Conservation (phyloP, 164 flowering plant genomes). For the Chimonanthus salicifolius region DNA sequence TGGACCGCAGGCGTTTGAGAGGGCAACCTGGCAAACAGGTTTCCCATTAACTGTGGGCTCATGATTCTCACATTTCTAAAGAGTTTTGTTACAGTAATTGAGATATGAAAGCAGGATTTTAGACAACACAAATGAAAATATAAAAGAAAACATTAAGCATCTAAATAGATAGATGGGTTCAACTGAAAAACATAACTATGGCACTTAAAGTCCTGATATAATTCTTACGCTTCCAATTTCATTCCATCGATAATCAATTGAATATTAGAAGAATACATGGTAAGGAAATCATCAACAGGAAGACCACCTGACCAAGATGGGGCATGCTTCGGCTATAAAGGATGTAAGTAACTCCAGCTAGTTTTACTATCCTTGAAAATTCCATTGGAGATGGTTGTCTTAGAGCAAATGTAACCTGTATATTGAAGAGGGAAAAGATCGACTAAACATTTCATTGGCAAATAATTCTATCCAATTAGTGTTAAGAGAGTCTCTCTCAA, state of each 20-base stretch:
- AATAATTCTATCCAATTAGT: not conserved
- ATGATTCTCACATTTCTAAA: no score
- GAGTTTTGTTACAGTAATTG: no score
- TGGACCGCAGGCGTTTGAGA: not conserved
- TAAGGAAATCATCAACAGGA: not conserved
- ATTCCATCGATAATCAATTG: no score
- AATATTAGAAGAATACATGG: not conserved
- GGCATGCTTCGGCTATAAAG: slow-evolving; percentile 33
- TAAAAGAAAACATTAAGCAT: no score
- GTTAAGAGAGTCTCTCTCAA: not conserved
- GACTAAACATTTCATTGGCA: not conserved
- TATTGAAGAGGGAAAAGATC: slow-evolving; percentile 2
- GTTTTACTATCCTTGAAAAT: slow-evolving; percentile 28
- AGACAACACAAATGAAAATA: no score
- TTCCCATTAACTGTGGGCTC: no score
- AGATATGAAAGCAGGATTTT: no score
- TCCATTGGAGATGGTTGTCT: slow-evolving; percentile 23
- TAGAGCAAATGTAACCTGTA: slow-evolving; percentile 42
- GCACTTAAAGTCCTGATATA: no score
- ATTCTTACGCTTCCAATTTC: no score
- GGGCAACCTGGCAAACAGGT: no score
- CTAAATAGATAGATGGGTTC: no score
- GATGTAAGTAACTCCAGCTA: slow-evolving; percentile 38
- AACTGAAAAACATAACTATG: no score
- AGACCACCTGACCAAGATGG: slow-evolving; percentile 45